Base-by-base conservation (phyloP, 768 basidiomycete genomes). In the Trametes villosa region DNA sequence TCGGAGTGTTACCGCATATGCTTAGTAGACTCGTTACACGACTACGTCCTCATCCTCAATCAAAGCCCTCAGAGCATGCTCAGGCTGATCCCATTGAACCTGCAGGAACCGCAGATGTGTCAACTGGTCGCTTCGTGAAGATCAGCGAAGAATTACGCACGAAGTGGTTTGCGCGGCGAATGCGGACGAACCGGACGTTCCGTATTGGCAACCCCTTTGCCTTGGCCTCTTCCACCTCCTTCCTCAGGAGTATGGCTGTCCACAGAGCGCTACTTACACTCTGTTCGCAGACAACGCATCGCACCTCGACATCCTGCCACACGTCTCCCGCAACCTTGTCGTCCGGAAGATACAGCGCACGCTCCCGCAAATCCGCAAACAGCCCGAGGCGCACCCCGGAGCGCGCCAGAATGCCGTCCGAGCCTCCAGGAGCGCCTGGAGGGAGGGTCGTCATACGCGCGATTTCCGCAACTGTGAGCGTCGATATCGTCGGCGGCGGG, bases 351-450 rank as follows among this genome's bases (percentile, higher is more conserved):
- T 60, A 60, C 41, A 65, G 31, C 27, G 55, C 63, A 3, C 13
- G 27, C n/a, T 59, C 42, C 33, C 34, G 22, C 22, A 60, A 42
- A 6, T 11, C 13, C 15, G 5, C 13, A 18, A 38, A 38, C 36
- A 38, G 36, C 36, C 36, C 36, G 36, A 38, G 36, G 4, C 15
- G 13, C 15, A 15, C 5, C 18, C 36, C 36, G 8, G 36, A 6
- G 8, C 4, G 4, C 17, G 62, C 24, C 31, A 67, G 33, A n/a
- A 50, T 11, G 4, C 11, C 12, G 34, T 67, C 66, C 2, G 66
- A 64, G 7, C 66, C 66, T 2, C 54, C 60, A 2, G 60, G 57
- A 6, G 18, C n/a, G 18, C 59, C 55, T 2, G 66, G 66, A n/a
- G n/a, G n/a, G n/a, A n/a, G n/a, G n/a, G n/a, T n/a, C 0, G 18